These are phyloP conservation scores for Coemansia sp. DNA, from an alignment of 192 early-diverging fungal genomes.

Conservation along the genomic window DNA sequence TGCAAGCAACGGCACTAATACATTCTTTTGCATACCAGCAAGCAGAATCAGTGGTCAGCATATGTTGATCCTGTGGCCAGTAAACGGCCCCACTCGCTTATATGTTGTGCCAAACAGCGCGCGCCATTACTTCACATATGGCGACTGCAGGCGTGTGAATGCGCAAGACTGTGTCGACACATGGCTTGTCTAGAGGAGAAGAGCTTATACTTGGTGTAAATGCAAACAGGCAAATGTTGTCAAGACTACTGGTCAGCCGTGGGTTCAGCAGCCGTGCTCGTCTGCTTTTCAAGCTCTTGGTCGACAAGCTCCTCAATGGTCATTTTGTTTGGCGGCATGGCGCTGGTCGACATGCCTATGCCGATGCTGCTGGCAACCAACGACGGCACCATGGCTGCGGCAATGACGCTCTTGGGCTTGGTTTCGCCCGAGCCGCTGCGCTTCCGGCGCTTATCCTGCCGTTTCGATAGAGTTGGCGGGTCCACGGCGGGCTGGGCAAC, in stretches of 20 bases:
- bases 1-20: slow-evolving; percentile 4
- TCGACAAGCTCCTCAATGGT: slow-evolving; percentile 46
- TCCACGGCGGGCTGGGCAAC: background rate
- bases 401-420: slow-evolving; percentile 25
- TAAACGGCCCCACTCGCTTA: background rate
- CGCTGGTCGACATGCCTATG: slow-evolving; percentile 50
- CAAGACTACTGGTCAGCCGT: background rate
- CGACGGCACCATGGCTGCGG: slow-evolving; percentile 48
- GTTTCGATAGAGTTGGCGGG: background rate
- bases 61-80: background rate
- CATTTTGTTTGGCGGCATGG: slow-evolving; percentile 50
- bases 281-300: slow-evolving; percentile 39
- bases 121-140: too few relatives aligned
- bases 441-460: slow-evolving; percentile 15
- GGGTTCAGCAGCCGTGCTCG: background rate
- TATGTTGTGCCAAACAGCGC: too few relatives aligned
- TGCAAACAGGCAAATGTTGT: background rate
- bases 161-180: background rate
- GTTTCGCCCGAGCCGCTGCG: slow-evolving; percentile 32
- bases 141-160: too few relatives aligned
- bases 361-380: slow-evolving; percentile 48
- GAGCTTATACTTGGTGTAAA: too few relatives aligned
- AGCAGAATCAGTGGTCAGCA: background rate
- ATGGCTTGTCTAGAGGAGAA: too few relatives aligned
- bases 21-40: background rate